phyloP scores from a whole-genome alignment of 371 early-diverging fungal species.

The Conidiobolus incongruus region DNA sequence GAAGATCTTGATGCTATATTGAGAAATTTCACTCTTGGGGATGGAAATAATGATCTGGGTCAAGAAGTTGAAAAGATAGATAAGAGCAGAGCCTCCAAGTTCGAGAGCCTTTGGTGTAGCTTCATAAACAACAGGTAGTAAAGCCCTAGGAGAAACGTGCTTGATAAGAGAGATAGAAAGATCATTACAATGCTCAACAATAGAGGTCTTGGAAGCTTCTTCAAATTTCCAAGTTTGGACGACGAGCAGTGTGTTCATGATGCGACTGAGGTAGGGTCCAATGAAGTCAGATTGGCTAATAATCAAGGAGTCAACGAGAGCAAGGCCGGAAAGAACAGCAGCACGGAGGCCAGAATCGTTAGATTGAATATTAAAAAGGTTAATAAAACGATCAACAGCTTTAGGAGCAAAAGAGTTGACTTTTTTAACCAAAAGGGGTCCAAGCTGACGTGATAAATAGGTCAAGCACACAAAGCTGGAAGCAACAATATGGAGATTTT shows the following conservation, averaged over 20 bases:
- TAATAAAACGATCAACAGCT: too few species aligned
- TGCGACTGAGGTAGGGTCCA: background rate
- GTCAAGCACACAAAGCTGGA: conserved; percentile 51
- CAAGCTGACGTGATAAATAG: conserved; percentile 45
- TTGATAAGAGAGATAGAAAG: too few species aligned
- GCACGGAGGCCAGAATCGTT: conserved; percentile 1
- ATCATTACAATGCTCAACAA: too few species aligned
- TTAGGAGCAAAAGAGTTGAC: too few species aligned
- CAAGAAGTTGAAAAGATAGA: conserved; percentile 33
- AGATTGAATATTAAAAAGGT: conserved; percentile 7
- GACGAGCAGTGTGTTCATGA: background rate
- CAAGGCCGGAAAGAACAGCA: background rate
- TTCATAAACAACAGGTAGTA: conserved; percentile 40
- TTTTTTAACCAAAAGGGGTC: conserved; percentile 44
- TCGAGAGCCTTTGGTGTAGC: conserved; percentile 26
- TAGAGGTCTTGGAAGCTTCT: too few species aligned
- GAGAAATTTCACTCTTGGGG: conserved; percentile 33
- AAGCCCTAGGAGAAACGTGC: conserved; percentile 20
- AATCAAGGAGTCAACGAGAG: background rate
- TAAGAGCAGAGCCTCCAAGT: conserved; percentile 21
- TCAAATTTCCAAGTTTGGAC: too few species aligned
- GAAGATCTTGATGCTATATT: conserved; percentile 55
- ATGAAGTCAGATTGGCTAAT: background rate
- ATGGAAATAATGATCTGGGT: conserved; percentile 34
- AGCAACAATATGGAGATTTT: conserved; percentile 33